Evolutionary conservation across 768 basidiomycete genomes (phyloP).

Genomic region (Hemileccinum impolitum): DNA sequence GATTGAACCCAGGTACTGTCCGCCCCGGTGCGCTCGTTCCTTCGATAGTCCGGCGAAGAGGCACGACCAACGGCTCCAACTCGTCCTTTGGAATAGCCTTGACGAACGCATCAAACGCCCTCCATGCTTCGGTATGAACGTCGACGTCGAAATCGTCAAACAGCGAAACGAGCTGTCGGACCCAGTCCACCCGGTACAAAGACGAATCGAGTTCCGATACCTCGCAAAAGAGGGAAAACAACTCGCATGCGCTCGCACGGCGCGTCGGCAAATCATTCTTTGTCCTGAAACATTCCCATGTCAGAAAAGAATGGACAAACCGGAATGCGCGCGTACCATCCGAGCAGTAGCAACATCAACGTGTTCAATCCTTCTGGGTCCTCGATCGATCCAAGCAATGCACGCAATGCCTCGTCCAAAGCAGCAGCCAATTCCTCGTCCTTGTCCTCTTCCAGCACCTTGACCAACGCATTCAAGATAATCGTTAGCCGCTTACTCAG

Average conservation of each 20-base stretch:
- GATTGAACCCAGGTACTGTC: slow-evolving; percentile 80
- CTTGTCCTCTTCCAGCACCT: slow-evolving; percentile 63
- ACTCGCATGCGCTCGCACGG: slow-evolving; percentile 72
- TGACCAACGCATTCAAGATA: slow-evolving; percentile 77
- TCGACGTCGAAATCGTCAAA: slow-evolving; percentile 74
- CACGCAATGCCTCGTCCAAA: slow-evolving; percentile 69
- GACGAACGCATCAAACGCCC: slow-evolving; percentile 81
- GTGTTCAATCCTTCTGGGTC: slow-evolving; percentile 89
- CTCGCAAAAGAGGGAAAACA: slow-evolving; percentile 83
- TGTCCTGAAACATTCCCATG: slow-evolving; percentile 48
- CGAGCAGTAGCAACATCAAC: slow-evolving; percentile 83
- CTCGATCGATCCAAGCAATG: slow-evolving; percentile 72
- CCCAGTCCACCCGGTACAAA: slow-evolving; percentile 90
- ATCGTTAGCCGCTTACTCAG: slow-evolving; percentile 78
- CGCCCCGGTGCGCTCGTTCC: slow-evolving; percentile 73
- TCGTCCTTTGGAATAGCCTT: slow-evolving; percentile 93
- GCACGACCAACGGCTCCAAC: slow-evolving; percentile 84
- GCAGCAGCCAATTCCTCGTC: slow-evolving; percentile 71
- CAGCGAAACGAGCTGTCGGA: slow-evolving; percentile 79
- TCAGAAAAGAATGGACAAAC: background rate
- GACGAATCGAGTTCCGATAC: slow-evolving; percentile 78
- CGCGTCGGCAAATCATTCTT: slow-evolving; percentile 69
- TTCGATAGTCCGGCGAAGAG: slow-evolving; percentile 86
- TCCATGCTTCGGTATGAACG: slow-evolving; percentile 82
- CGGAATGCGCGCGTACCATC: slow-evolving; percentile 59